Evolutionary conservation across 768 basidiomycete genomes (phyloP).

Genomic region (Suillus discolor): DNA sequence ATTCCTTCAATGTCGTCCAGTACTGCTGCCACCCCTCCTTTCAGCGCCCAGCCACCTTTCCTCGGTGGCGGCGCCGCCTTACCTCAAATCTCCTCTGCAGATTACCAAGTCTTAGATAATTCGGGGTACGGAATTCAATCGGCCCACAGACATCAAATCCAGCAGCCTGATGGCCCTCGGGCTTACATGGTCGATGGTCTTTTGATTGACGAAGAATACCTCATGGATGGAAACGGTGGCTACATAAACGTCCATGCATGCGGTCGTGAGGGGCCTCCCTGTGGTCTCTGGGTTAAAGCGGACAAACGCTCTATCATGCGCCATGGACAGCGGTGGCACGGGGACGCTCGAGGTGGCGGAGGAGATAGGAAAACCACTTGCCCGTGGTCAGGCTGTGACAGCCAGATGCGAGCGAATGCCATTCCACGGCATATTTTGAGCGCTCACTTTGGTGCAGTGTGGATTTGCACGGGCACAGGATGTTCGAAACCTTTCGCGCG

Average conservation of each 20-base stretch:
- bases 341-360: neutral
- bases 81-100: neutral
- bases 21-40: neutral
- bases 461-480: neutral
- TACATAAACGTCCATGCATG: neutral
- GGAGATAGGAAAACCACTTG: neutral
- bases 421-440: neutral
- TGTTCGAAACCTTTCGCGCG: neutral
- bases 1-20: neutral
- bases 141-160: neutral
- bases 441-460: neutral
- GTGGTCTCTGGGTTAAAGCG: constrained; percentile 9
- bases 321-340: constrained; percentile 8
- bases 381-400: constrained; percentile 8
- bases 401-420: neutral
- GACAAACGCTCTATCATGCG: constrained; percentile 6
- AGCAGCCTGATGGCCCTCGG: neutral
- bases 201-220: neutral
- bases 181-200: neutral
- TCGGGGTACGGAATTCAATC: neutral
- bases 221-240: neutral
- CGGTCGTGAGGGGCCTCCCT: neutral
- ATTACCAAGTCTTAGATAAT: neutral
- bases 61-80: neutral
- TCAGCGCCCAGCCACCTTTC: neutral